These are phyloP conservation scores for Boletales sp. DNA, from an alignment of 768 basidiomycete genomes.

Conservation along the genomic window DNA sequence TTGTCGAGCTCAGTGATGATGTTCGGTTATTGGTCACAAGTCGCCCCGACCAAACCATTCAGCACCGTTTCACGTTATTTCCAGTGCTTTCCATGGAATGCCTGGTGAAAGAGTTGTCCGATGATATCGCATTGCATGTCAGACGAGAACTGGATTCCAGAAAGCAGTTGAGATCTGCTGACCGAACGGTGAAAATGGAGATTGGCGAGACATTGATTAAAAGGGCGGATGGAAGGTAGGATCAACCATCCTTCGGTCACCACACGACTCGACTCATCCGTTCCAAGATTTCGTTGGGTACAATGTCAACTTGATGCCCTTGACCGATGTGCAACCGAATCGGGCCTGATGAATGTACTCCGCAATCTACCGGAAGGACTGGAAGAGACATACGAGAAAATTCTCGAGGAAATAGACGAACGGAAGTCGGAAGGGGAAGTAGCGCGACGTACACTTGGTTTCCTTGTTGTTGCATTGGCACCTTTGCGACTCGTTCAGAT, in stretches of 20 bases:
- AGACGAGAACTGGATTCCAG: background rate
- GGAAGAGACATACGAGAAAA: constrained; percentile 2
- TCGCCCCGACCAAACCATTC: background rate
- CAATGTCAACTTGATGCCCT: constrained; percentile 4
- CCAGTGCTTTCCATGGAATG: background rate
- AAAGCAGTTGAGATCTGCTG: background rate
- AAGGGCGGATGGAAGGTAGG: constrained; percentile 1
- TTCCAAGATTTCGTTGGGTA: constrained; percentile 8
- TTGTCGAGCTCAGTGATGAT: background rate
- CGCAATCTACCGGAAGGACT: background rate
- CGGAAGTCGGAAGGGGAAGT: background rate
- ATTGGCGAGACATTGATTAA: background rate
- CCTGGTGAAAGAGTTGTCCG: background rate
- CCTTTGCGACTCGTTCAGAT: background rate
- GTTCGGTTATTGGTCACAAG: background rate
- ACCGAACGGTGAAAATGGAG: background rate
- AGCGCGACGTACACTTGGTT: background rate
- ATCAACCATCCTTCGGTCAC: background rate
- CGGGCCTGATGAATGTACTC: background rate
- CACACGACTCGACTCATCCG: background rate
- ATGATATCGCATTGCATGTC: background rate
- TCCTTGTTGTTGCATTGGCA: background rate
- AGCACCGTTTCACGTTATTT: background rate
- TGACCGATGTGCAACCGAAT: background rate
- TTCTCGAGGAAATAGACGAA: background rate